Percentiles rank a stretch among this genome's conserved stretches.
Evolutionary conservation across 805 yeast genomes (phyloP).

Genomic region (Candida coquimbonensis): DNA sequence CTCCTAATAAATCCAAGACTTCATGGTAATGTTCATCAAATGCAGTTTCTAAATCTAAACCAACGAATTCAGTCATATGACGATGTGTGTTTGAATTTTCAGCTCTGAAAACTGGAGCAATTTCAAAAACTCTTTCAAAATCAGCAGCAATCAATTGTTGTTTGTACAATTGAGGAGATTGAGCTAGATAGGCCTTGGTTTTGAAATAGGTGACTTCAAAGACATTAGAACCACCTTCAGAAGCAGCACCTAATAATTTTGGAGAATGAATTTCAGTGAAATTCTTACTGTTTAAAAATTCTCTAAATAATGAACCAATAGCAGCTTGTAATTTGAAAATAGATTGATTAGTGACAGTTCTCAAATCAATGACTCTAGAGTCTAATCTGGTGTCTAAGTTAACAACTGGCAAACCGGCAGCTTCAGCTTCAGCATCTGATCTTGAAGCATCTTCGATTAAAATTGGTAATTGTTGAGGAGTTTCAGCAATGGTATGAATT

Average conservation of each 20-base stretch:
- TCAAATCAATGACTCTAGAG: slow-evolving; percentile 89
- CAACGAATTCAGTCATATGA: slow-evolving; percentile 98
- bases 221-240: slow-evolving; percentile 97
- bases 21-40: slow-evolving; percentile 98
- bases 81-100: slow-evolving; percentile 99
- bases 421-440: slow-evolving; percentile 91
- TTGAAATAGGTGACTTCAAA: slow-evolving; percentile 92
- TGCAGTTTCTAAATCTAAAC: slow-evolving; percentile 96
- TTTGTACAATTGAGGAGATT: slow-evolving; percentile 96
- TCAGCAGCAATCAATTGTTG: slow-evolving; percentile 98
- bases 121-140: slow-evolving; percentile 91
- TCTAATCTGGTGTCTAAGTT: slow-evolving; percentile 95
- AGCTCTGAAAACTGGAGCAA: slow-evolving; percentile 98
- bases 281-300: slow-evolving; percentile 58
- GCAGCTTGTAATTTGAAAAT: slow-evolving; percentile 92
- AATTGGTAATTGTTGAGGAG: slow-evolving; percentile 90
- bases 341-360: slow-evolving; percentile 97
- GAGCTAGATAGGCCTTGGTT: slow-evolving; percentile 89
- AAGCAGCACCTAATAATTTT: slow-evolving; percentile 87
- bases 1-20: slow-evolving; percentile 56
- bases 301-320: slow-evolving; percentile 82
- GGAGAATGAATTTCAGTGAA: slow-evolving; percentile 96
- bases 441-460: slow-evolving; percentile 95
- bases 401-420: slow-evolving; percentile 84
- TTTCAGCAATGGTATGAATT: slow-evolving; percentile 71